Percentiles rank a stretch among this genome's conserved stretches.
phyloP scores from a whole-genome alignment of 1,284 basidiomycete species.

The Meripilus lineatus region DNA sequence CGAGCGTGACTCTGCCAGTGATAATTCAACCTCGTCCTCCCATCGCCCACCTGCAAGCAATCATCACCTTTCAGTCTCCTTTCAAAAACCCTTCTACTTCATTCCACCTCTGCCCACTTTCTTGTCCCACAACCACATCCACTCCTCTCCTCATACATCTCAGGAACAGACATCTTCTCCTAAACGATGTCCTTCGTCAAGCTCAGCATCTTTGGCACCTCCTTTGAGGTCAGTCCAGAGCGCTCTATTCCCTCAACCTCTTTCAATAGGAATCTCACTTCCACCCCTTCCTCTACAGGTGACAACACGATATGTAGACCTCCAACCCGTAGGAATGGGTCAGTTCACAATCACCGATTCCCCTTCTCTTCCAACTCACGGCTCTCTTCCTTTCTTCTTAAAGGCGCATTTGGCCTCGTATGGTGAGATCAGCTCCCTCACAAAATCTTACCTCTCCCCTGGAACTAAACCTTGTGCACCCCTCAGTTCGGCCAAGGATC shows the following conservation, averaged over 20 bases:
- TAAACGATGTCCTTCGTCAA: constrained; percentile 88
- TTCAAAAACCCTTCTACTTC: neutral
- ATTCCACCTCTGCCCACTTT: constrained; percentile 1
- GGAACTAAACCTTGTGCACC: neutral
- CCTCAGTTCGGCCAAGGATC: constrained; percentile 91
- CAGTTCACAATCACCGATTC: constrained; percentile 30
- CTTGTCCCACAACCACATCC: constrained; percentile 7
- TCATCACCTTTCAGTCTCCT: constrained; percentile 1
- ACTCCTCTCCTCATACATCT: constrained; percentile 2
- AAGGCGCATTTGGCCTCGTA: constrained; percentile 94
- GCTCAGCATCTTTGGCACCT: constrained; percentile 97
- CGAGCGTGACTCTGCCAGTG: too few relatives aligned
- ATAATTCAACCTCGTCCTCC: too few relatives aligned
- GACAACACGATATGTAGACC: constrained; percentile 97
- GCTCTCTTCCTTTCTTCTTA: too few relatives aligned
- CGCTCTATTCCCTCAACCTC: constrained; percentile 4
- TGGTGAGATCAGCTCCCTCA: constrained; percentile 58
- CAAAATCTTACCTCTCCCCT: neutral
- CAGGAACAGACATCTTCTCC: constrained; percentile 4
- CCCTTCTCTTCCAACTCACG: constrained; percentile 17
- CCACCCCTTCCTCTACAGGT: constrained; percentile 50
- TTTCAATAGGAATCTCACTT: constrained; percentile 7
- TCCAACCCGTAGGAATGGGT: constrained; percentile 99
- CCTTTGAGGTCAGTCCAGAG: constrained; percentile 67
- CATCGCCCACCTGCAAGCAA: neutral